Conservation (phyloP, 495 filamentous ascomycete genomes). For the Hyaloscypha bicolor region DNA sequence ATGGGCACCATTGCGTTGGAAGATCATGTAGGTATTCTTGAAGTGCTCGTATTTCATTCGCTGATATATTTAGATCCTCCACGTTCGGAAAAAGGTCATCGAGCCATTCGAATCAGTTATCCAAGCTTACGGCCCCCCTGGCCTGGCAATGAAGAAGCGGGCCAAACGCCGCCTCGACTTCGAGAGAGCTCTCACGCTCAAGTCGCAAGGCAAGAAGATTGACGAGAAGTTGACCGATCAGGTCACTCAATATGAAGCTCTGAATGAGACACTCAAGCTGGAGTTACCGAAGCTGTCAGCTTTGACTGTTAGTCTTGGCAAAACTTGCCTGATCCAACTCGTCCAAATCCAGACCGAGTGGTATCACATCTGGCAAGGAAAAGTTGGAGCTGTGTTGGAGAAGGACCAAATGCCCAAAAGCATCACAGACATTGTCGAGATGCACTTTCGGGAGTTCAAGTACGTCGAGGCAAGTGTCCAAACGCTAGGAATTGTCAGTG, state of each 20-base stretch:
- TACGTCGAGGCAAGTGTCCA: slow-evolving; percentile 55
- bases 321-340: slow-evolving; percentile 78
- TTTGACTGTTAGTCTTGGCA: slow-evolving; percentile 76
- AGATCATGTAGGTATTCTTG: slow-evolving; percentile 71
- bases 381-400: slow-evolving; percentile 74
- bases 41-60: slow-evolving; percentile 16
- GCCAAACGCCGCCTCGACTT: slow-evolving; percentile 89
- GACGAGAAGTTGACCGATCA: slow-evolving; percentile 82
- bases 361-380: slow-evolving; percentile 77
- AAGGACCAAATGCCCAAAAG: slow-evolving; percentile 63
- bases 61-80: slow-evolving; percentile 56
- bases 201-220: slow-evolving; percentile 75
- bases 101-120: slow-evolving; percentile 84
- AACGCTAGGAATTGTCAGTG: slow-evolving; percentile 32
- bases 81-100: slow-evolving; percentile 79
- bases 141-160: slow-evolving; percentile 86
- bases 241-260: slow-evolving; percentile 81
- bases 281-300: slow-evolving; percentile 86
- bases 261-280: slow-evolving; percentile 90
- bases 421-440: slow-evolving; percentile 63
- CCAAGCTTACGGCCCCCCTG: slow-evolving; percentile 76
- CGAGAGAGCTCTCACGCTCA: slow-evolving; percentile 59
- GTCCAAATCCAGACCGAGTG: slow-evolving; percentile 79
- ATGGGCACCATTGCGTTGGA: slow-evolving; percentile 75
- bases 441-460: slow-evolving; percentile 74